phyloP scores from a whole-genome alignment of 495 filamentous ascomycete species.

The Aspergillus haitiensis region DNA sequence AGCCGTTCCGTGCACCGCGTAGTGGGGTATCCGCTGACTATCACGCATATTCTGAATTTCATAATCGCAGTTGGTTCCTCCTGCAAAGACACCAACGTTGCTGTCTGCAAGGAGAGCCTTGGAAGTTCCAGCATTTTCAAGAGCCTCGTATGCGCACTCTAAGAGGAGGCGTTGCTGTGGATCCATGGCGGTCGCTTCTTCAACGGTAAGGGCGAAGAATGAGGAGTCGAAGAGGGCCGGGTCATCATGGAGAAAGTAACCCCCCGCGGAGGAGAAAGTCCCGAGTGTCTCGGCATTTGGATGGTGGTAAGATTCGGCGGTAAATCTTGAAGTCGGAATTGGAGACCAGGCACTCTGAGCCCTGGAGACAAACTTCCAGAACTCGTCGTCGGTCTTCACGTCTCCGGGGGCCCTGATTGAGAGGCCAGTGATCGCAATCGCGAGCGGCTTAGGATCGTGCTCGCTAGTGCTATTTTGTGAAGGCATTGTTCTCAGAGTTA shows the following conservation, averaged over 20 bases:
- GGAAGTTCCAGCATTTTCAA: constrained; percentile 54
- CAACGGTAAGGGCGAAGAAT: constrained; percentile 49
- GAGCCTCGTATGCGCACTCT: constrained; percentile 56
- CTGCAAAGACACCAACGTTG: neutral
- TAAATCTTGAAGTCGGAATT: constrained; percentile 1
- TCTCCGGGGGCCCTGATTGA: constrained; percentile 20
- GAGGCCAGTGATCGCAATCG: constrained; percentile 21
- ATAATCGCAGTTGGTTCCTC: constrained; percentile 32
- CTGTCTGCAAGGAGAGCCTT: constrained; percentile 11
- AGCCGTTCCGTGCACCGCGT: constrained; percentile 47
- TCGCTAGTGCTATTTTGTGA: no score
- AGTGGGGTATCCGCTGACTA: constrained; percentile 32
- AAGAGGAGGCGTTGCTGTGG: constrained; percentile 58
- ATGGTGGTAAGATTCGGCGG: constrained; percentile 1
- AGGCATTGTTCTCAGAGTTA: no score
- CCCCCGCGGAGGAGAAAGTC: constrained; percentile 18
- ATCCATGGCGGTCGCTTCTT: constrained; percentile 51
- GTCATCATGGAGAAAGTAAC: constrained; percentile 37
- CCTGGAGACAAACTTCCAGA: neutral
- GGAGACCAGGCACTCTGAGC: constrained; percentile 1
- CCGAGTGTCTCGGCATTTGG: neutral
- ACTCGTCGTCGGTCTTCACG: neutral
- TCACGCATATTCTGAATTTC: constrained; percentile 34
- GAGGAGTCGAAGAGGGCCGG: constrained; percentile 38
- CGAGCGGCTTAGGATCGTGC: neutral